Base-by-base conservation (phyloP, 2,329 filamentous ascomycete species). In the Mariannaea sp. region DNA sequence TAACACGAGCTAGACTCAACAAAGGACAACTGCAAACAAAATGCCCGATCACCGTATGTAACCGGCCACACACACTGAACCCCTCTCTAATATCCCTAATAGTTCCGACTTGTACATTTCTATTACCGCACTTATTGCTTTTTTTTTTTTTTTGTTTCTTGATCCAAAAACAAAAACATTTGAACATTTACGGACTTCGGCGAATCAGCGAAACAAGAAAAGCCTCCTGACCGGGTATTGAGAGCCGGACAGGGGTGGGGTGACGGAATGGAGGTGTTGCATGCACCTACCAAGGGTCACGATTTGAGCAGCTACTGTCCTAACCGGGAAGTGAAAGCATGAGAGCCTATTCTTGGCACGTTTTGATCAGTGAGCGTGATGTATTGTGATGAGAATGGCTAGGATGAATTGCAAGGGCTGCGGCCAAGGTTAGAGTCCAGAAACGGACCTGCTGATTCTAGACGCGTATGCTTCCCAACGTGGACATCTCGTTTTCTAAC, bases 201-300 rank as follows among this genome's bases (percentile, higher is more conserved):
- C 36, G 20, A 39, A 39, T 39, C 36, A 39, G 22, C 36, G n/a
- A n/a, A 39, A 10, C 36, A 19, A 19, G 29, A 35, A 19, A 14
- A 7, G 17, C 10, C 4, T 47, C n/a, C 14, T 26, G 24, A 19
- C 45, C 45, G 45, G 44, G 44, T 48, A 33, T 32, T 30, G 35
- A 30, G 44, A 47, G 44, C 44, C 44, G 44, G 45, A 36, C 20
- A n/a, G 12, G n/a, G 29, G 45, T 33, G 36, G 36, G 26, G 35
- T 29, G 44, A 24, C 14, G 19, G 32, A 17, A 36, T 38, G 32
- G 30, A n/a, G 42, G 27, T 17, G 17, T 14, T 17, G 33, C 33
- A 39, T 39, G 36, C 36, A n/a, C 8, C 10, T 22, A 13, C 17
- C 36, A 39, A 35, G 17, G 16, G 36, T 19, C 12, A 17, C 29